Conservation (phyloP, 495 filamentous ascomycete genomes). For the Tuber borchii region DNA sequence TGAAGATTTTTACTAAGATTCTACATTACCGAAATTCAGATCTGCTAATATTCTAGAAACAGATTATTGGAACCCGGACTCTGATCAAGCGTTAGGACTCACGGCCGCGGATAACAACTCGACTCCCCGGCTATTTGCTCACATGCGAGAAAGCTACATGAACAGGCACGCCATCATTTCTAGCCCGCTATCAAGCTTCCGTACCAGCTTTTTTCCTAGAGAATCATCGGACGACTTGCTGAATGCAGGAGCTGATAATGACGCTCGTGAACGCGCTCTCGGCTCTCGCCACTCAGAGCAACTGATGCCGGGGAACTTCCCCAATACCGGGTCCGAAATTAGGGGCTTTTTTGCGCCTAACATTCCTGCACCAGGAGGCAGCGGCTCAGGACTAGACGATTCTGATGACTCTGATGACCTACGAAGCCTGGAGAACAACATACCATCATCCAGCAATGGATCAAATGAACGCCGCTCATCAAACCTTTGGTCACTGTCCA, state of each 20-base stretch:
- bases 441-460: neutral
- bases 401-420: neutral
- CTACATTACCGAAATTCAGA: neutral
- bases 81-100: neutral
- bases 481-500: constrained; percentile 2
- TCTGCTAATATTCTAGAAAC: constrained; percentile 1
- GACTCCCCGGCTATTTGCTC: neutral
- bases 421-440: constrained; percentile 2
- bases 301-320: neutral
- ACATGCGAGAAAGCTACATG: neutral
- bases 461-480: neutral
- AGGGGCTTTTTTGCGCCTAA: neutral
- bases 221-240: neutral
- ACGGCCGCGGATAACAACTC: neutral
- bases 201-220: neutral
- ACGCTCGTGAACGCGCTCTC: neutral
- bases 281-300: neutral
- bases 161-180: neutral
- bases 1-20: constrained; percentile 1
- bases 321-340: neutral
- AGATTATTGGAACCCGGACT: constrained; percentile 3
- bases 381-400: neutral
- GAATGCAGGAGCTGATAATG: neutral
- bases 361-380: neutral
- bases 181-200: neutral